Conservation (phyloP, 208 protist species). For the Blastocrithidia nonstop region DNA sequence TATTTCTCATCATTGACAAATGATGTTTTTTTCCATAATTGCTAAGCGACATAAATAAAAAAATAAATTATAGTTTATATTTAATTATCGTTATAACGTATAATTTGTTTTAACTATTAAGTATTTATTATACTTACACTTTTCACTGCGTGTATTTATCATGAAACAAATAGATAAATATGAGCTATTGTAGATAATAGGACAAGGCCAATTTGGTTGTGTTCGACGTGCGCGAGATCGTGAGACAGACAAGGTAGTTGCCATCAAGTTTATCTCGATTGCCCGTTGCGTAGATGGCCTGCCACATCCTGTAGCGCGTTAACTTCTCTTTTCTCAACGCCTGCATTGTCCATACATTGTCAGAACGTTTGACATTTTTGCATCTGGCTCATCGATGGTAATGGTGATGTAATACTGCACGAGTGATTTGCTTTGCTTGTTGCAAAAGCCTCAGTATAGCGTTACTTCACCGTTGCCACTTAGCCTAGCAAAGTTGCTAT, state of each 20-base stretch:
- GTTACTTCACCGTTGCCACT: constrained; percentile 11
- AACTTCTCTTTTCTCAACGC: constrained; percentile 33
- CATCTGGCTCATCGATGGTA: constrained; percentile 33
- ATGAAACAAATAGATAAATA: constrained; percentile 68
- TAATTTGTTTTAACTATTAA: no score
- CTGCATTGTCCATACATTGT: constrained; percentile 45
- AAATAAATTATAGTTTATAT: no score
- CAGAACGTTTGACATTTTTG: constrained; percentile 41
- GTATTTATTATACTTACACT: no score
- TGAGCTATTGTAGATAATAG: constrained; percentile 33
- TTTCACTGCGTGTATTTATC: no score
- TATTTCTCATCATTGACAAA: no score
- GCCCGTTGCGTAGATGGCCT: constrained; percentile 40
- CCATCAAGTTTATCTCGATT: constrained; percentile 56
- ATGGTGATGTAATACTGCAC: constrained; percentile 70
- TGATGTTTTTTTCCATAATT: no score
- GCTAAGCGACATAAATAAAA: no score
- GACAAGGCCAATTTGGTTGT: constrained; percentile 61
- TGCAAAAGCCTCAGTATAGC: constrained; percentile 8
- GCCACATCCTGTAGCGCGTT: constrained; percentile 62
- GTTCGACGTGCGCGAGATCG: constrained; percentile 38
- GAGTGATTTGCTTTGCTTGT: constrained; percentile 31
- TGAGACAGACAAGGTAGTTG: constrained; percentile 31
- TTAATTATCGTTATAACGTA: no score
- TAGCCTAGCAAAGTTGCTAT: constrained; percentile 8